Base-by-base conservation (phyloP, 257 asterid species). In the Craterostigma plantagineum region DNA sequence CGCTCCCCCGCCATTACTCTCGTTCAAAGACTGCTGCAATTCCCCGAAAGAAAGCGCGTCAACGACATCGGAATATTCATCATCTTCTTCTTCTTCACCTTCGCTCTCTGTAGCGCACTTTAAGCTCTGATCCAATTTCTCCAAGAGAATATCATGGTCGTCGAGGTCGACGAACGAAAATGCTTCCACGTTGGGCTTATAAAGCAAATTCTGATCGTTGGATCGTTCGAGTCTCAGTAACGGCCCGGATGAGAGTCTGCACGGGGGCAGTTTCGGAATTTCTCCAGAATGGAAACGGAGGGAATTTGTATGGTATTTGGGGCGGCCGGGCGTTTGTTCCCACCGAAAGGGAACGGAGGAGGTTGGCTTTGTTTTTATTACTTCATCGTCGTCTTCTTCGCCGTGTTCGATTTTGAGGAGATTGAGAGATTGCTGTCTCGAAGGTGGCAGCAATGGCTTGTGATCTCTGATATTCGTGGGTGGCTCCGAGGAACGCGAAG, bases 111-210 rank as follows among this genome's bases (percentile, higher is more conserved):
- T 63, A 23, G 69, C 81, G 27, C 65, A 63, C 5, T 66, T 61
- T 10, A 81, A 57, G 50, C 87, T 75, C 16, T 71, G 92, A 14
- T 54, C 68, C 50, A 87, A 52, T 48, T 76, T 79, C 62, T 80
- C 81, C 58, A 87, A 46, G 36, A 43, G 48, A 9, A 1, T n/a
- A 1, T 27, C 48, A 9, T 43, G 48, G 13, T 43, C 48, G 33
- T 16, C 16, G n/a, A n/a, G n/a, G n/a, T n/a, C n/a, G n/a, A n/a
- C 6, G 48, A 43, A 43, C 12, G 33, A 15, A 18, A 43, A 43
- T 4, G 48, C 48, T 16, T 43, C 48, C 9, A 43, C 33, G 4
- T 43, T 27, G 34, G 48, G 48, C 23, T 12, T 43, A 10, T 43
- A 43, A 4, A 43, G 17, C 17, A 15, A 4, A 15, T 15, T 42